phyloP scores from a whole-genome alignment of 805 yeast genomes.

The Candida sonorensis region DNA sequence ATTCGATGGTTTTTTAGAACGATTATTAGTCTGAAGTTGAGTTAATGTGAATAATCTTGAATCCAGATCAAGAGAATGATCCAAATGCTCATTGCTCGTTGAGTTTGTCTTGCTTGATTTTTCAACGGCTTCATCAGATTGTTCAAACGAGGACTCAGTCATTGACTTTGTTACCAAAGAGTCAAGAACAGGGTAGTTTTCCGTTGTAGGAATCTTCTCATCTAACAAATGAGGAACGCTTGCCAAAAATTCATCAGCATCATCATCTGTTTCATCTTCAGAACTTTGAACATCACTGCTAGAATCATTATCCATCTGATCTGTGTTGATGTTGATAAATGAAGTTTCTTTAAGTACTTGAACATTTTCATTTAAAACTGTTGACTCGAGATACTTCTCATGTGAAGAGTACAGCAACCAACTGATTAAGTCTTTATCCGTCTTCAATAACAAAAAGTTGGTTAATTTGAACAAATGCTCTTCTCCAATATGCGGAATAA shows the following conservation, averaged over 20 bases:
- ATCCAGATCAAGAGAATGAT: conserved; percentile 7
- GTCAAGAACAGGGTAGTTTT: too few relatives aligned
- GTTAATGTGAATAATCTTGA: conserved; percentile 10
- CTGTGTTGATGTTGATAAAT: not conserved
- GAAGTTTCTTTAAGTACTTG: too few relatives aligned
- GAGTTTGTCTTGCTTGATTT: too few relatives aligned
- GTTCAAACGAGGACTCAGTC: too few relatives aligned
- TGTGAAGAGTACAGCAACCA: conserved; percentile 9
- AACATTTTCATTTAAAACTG: too few relatives aligned
- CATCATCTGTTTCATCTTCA: conserved; percentile 17
- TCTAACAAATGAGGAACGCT: conserved; percentile 17
- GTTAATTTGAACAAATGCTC: conserved; percentile 3
- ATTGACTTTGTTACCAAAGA: too few relatives aligned
- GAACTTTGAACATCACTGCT: conserved; percentile 2
- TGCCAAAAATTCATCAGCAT: conserved; percentile 18
- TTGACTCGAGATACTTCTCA: too few relatives aligned
- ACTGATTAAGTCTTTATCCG: conserved; percentile 7
- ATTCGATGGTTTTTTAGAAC: not conserved
- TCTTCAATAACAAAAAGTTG: conserved; percentile 1
- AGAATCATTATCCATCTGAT: conserved; percentile 8
- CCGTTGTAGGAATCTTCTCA: not conserved
- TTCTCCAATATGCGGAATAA: conserved; percentile 5
- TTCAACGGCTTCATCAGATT: too few relatives aligned
- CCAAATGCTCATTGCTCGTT: too few relatives aligned
- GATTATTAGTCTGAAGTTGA: conserved; percentile 6